Conservation (phyloP, 2,329 filamentous ascomycete genomes). For the Colletotrichum noveboracense region DNA sequence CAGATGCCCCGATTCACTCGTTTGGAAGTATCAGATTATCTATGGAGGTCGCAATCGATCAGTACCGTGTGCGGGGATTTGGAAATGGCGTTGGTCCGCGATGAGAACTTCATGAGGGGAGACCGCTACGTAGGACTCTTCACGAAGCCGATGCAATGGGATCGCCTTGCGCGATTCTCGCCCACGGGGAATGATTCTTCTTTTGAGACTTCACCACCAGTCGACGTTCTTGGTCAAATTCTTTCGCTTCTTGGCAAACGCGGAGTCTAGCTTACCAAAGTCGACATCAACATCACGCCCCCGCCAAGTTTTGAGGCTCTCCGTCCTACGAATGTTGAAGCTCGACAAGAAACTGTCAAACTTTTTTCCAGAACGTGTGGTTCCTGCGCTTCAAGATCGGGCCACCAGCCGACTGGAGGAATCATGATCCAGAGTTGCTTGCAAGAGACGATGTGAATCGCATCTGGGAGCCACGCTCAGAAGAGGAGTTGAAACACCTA, state of each 20-base stretch:
- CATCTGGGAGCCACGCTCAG: neutral
- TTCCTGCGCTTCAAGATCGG: rapidly evolving
- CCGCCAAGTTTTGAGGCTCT: rapidly evolving
- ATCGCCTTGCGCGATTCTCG: neutral
- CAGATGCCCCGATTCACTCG: neutral
- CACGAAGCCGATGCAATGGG: neutral
- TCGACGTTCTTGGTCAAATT: neutral
- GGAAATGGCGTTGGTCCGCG: rapidly evolving
- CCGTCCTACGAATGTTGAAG: rapidly evolving
- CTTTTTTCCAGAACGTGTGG: rapidly evolving
- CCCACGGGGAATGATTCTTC: rapidly evolving
- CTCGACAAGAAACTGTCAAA: neutral
- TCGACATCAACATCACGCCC: neutral
- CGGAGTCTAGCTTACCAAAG: neutral
- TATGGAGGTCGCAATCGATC: neutral
- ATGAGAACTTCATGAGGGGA: neutral
- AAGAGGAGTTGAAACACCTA: neutral
- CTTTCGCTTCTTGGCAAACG: rapidly evolving
- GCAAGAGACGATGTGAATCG: neutral
- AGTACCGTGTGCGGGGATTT: rapidly evolving
- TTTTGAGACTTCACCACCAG: neutral
- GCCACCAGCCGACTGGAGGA: neutral
- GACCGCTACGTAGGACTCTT: rapidly evolving
- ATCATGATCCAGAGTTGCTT: rapidly evolving
- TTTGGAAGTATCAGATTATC: rapidly evolving